Evolutionary conservation across 257 asterid genomes (phyloP).

Genomic region (Anisodus tanguticus): DNA sequence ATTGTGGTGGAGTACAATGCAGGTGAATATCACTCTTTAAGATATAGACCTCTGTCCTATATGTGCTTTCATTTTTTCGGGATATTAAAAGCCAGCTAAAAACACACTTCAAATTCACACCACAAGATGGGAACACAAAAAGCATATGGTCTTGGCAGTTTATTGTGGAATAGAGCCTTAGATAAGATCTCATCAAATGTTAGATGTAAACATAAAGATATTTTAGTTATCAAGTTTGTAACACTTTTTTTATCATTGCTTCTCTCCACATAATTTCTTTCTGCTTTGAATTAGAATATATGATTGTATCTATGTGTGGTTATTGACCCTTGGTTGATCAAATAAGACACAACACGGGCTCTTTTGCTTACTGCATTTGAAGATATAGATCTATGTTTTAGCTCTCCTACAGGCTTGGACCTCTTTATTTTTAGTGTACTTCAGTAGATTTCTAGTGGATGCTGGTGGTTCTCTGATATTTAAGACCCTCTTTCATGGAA

Average conservation of each 20-base stretch:
- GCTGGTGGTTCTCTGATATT: neutral
- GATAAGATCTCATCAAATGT: neutral
- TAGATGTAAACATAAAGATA: neutral
- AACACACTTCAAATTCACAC: neutral
- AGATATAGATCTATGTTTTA: neutral
- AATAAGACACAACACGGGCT: neutral
- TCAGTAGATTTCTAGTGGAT: conserved; percentile 6
- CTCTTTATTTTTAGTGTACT: conserved; percentile 9
- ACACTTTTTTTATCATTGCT: neutral
- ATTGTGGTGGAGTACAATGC: conserved; percentile 31
- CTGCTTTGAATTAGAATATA: conserved; percentile 2
- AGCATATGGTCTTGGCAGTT: conserved; percentile 1
- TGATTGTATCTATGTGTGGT: neutral
- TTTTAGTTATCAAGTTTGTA: neutral
- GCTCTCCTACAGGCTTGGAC: neutral
- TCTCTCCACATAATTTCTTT: conserved; percentile 13
- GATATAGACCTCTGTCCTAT: neutral
- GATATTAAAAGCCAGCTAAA: neutral
- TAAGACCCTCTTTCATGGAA: conserved; percentile 11
- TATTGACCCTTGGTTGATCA: neutral
- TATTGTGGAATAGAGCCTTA: neutral
- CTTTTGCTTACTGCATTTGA: conserved; percentile 4
- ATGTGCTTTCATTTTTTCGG: conserved; percentile 1
- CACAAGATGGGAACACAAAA: neutral
- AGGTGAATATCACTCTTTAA: conserved; percentile 32